These are phyloP conservation scores for Schizosaccharomyces japonicus DNA, from an alignment of 805 yeast species.

Conservation along the genomic window DNA sequence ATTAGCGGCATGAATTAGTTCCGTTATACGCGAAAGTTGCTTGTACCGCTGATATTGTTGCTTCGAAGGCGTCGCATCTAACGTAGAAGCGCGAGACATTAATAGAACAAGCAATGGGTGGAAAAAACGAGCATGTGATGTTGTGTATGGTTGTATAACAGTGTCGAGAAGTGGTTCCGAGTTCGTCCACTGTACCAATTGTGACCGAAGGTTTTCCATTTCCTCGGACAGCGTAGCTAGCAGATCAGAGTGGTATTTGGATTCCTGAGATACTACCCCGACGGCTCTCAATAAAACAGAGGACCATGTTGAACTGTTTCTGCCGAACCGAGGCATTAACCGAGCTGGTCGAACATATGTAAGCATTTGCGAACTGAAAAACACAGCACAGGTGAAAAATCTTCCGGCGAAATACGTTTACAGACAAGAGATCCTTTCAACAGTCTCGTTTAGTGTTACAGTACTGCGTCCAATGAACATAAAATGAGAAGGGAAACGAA, in stretches of 20 bases:
- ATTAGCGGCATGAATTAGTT: slow-evolving; percentile 2
- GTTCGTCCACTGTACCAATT: background rate
- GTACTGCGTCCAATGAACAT: too few species aligned
- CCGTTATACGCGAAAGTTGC: background rate
- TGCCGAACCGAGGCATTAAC: too few species aligned
- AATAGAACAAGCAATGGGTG: background rate
- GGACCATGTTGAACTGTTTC: background rate
- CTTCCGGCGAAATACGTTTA: too few species aligned
- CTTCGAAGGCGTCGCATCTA: background rate
- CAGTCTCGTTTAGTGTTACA: too few species aligned
- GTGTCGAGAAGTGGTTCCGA: background rate
- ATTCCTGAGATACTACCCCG: background rate
- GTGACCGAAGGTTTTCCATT: background rate
- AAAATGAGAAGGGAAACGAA: too few species aligned
- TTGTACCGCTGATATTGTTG: background rate
- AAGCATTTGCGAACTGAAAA: too few species aligned
- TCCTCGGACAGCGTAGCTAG: background rate
- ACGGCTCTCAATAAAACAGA: background rate
- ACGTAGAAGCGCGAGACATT: background rate
- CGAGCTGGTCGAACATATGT: too few species aligned
- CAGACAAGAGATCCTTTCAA: too few species aligned
- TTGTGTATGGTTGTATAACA: background rate
- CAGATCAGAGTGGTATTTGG: background rate
- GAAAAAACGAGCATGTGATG: background rate
- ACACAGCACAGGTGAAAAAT: too few species aligned